These are phyloP conservation scores for Cordyceps militaris DNA, from an alignment of 2,329 filamentous ascomycete genomes.

Conservation along the genomic window DNA sequence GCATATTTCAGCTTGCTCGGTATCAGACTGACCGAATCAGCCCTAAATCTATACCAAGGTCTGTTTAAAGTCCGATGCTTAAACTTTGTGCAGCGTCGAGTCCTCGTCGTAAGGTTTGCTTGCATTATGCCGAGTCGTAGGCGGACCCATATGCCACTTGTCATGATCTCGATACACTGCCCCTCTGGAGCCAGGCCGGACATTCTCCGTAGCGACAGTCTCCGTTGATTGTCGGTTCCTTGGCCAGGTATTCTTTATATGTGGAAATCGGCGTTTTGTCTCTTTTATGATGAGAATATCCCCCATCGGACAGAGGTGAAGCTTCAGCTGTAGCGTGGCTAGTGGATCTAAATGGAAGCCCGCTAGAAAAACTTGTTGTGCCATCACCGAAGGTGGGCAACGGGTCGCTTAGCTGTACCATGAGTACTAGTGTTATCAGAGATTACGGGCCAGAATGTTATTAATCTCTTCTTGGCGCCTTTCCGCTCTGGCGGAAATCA, in stretches of 20 bases:
- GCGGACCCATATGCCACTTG: not conserved
- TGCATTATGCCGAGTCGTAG: not conserved
- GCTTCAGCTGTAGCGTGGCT: not conserved
- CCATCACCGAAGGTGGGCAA: not conserved
- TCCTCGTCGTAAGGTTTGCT: not conserved
- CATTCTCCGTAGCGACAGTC: not conserved
- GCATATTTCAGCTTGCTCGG: not conserved
- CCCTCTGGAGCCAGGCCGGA: not conserved
- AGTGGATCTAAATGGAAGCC: slow-evolving; percentile 8
- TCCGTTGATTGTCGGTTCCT: too few species aligned
- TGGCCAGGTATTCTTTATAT: not conserved
- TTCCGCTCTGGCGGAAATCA: not conserved
- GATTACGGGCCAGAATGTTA: not conserved
- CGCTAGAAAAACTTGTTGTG: slow-evolving; percentile 1
- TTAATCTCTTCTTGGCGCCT: not conserved
- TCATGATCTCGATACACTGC: not conserved
- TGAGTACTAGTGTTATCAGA: not conserved
- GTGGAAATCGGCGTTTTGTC: not conserved
- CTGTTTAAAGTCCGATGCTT: not conserved
- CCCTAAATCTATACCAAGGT: too few species aligned
- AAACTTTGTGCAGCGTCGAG: not conserved
- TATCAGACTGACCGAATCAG: not conserved
- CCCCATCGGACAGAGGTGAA: not conserved
- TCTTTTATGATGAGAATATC: not conserved
- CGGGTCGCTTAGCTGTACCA: not conserved